Conservation (phyloP, 768 basidiomycete species). For the Lactarius hengduanensis region DNA sequence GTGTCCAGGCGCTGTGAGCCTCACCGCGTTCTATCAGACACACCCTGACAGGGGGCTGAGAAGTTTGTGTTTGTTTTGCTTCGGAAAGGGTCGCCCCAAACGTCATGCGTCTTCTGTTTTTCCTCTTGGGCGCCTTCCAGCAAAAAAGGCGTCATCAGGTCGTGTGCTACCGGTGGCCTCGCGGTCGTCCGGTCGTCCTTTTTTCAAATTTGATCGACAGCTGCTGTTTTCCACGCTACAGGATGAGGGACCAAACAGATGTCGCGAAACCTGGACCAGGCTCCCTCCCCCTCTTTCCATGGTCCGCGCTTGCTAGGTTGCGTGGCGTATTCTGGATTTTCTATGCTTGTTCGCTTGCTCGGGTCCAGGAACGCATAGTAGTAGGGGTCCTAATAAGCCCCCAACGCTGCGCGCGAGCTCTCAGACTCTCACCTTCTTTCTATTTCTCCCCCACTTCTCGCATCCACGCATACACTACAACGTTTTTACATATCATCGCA, state of each 20-base stretch:
- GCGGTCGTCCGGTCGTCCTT: not conserved
- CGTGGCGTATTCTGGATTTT: conserved; percentile 14
- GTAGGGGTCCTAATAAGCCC: not conserved
- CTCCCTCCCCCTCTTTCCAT: not conserved
- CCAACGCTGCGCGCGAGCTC: not conserved
- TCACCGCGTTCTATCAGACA: not conserved
- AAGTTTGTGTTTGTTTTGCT: not conserved
- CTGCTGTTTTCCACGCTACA: not conserved
- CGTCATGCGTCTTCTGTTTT: conserved; percentile 13
- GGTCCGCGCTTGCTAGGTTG: not conserved
- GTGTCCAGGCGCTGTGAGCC: not conserved
- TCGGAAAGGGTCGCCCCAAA: not conserved
- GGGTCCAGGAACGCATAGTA: not conserved
- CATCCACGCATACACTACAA: not conserved
- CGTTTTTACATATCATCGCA: no score
- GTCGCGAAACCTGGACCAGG: not conserved
- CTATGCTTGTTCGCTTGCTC: not conserved
- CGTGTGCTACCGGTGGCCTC: not conserved
- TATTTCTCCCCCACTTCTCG: not conserved
- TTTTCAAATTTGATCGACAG: conserved; percentile 3
- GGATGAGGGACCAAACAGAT: conserved; percentile 9
- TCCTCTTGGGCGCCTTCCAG: not conserved
- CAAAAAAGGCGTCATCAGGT: not conserved
- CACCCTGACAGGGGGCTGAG: not conserved
- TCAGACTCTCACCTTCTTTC: not conserved